phyloP scores from a whole-genome alignment of 2,329 filamentous ascomycete genomes.

The Fusarium nelsonii region DNA sequence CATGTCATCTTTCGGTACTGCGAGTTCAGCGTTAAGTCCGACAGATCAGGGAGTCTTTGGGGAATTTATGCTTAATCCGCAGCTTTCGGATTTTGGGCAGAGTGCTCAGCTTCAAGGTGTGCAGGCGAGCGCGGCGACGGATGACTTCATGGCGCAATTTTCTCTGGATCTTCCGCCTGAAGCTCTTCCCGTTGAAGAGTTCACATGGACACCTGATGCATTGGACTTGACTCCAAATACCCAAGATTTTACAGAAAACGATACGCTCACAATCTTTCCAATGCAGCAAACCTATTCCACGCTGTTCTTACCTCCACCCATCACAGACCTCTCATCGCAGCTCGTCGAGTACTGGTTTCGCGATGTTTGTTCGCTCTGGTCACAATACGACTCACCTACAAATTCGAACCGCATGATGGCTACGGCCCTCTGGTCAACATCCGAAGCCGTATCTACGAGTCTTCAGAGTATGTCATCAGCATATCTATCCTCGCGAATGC shows the following conservation, averaged over 20 bases:
- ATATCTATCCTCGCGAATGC: slow-evolving; percentile 52
- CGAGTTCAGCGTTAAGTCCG: not conserved
- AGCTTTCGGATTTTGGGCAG: not conserved
- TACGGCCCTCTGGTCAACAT: slow-evolving; percentile 53
- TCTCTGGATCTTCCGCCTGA: slow-evolving; percentile 1
- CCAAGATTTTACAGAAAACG: not conserved
- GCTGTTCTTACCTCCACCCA: slow-evolving; percentile 17
- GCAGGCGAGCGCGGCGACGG: not conserved
- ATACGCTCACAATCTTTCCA: slow-evolving; percentile 12
- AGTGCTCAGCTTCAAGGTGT: not conserved
- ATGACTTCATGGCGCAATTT: slow-evolving; percentile 19
- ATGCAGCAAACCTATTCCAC: slow-evolving; percentile 19
- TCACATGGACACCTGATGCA: slow-evolving; percentile 19
- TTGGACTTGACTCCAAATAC: slow-evolving; percentile 14
- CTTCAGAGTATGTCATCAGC: slow-evolving; percentile 58
- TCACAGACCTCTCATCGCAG: slow-evolving; percentile 43
- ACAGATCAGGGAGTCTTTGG: slow-evolving; percentile 20
- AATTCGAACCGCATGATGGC: slow-evolving; percentile 57
- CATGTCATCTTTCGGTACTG: slow-evolving; percentile 1
- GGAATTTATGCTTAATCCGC: slow-evolving; percentile 16
- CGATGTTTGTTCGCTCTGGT: slow-evolving; percentile 57
- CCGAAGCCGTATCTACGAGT: slow-evolving; percentile 55
- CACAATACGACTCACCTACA: slow-evolving; percentile 55
- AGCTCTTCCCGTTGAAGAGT: slow-evolving; percentile 2
- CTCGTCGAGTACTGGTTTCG: slow-evolving; percentile 56